Conservation (phyloP, 768 basidiomycete genomes). For the Lyophyllum shimeji region DNA sequence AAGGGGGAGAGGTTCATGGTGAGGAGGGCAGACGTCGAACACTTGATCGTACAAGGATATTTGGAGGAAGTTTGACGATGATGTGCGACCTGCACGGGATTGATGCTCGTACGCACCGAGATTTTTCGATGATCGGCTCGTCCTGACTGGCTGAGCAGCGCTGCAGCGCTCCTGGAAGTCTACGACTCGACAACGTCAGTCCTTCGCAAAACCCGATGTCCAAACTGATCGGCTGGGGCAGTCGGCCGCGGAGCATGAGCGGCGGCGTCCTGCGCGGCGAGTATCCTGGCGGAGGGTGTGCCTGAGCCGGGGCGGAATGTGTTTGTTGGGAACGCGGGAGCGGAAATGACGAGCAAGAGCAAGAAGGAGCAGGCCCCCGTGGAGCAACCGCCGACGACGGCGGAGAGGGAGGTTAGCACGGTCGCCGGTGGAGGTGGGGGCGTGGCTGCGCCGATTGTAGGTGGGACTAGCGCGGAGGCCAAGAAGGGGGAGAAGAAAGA, state of each 20-base stretch:
- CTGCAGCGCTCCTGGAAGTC: background rate
- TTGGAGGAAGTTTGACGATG: constrained; percentile 71
- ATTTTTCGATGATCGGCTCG: background rate
- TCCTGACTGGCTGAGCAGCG: background rate
- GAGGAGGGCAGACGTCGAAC: constrained; percentile 85
- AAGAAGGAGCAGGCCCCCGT: background rate
- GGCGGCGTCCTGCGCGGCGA: constrained; percentile 20
- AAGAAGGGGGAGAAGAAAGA: background rate
- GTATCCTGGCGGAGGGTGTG: constrained; percentile 44
- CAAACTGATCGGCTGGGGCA: no score
- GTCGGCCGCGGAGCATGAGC: no score
- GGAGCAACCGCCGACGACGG: constrained; percentile 11
- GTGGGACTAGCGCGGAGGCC: constrained; percentile 15
- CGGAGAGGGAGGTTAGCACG: constrained; percentile 9
- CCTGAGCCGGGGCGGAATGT: constrained; percentile 76
- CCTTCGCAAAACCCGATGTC: no score
- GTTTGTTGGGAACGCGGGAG: constrained; percentile 53
- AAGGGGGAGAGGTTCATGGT: constrained; percentile 92
- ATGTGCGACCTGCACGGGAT: background rate
- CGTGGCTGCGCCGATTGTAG: constrained; percentile 12
- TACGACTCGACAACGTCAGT: background rate
- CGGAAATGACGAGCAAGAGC: constrained; percentile 45
- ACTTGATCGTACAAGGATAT: constrained; percentile 91
- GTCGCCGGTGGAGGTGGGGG: constrained; percentile 10
- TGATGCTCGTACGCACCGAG: background rate